phyloP scores from a whole-genome alignment of 306 rosid species.

The Hippophae rhamnoides region DNA sequence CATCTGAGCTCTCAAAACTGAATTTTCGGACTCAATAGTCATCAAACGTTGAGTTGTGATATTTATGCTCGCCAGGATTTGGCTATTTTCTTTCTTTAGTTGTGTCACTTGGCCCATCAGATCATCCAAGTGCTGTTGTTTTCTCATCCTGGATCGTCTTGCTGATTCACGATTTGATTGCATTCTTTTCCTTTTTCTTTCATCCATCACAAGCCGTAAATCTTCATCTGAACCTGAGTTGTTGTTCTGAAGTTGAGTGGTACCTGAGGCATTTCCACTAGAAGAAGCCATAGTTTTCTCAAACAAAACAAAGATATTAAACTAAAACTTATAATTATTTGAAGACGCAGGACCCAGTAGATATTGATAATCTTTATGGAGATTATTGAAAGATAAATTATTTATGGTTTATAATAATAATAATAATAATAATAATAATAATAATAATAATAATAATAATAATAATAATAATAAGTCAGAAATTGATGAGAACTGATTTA shows the following conservation, averaged over 20 bases:
- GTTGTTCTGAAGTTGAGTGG: constrained; percentile 26
- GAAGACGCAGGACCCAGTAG: constrained; percentile 16
- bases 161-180: constrained; percentile 84
- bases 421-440: constrained; percentile 5
- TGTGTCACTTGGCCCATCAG: constrained; percentile 25
- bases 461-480: background rate
- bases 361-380: background rate
- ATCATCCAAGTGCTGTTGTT: constrained; percentile 71
- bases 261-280: constrained; percentile 55
- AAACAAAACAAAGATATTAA: background rate
- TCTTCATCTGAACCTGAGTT: constrained; percentile 53
- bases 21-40: constrained; percentile 53
- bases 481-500: constrained; percentile 12
- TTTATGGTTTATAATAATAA: background rate
- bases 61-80: constrained; percentile 34
- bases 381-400: background rate
- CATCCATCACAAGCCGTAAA: constrained; percentile 43
- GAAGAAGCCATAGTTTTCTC: constrained; percentile 41
- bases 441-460: background rate
- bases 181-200: constrained; percentile 69
- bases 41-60: constrained; percentile 36
- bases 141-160: constrained; percentile 59
- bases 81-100: constrained; percentile 40
- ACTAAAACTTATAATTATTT: background rate
- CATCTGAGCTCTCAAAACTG: constrained; percentile 55